Evolutionary conservation across 352 stramenopile species (phyloP), one percentile per base, ranked within the genome.

Genomic region (Pythium sukuiense): DNA sequence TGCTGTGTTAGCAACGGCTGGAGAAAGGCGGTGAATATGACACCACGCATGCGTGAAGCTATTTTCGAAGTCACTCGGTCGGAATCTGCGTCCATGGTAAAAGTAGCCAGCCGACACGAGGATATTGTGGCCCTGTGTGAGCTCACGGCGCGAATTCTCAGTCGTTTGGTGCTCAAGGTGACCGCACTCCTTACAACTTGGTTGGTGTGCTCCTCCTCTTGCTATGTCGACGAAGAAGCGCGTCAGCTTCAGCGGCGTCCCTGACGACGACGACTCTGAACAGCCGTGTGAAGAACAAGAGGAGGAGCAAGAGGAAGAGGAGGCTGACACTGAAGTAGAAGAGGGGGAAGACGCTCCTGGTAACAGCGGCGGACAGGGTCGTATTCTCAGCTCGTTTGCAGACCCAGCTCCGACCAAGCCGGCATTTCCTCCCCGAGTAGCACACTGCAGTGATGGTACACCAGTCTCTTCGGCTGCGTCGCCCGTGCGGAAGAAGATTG

Each of bases 401-500:
- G 58, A 67, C 35, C 46, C 60, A 3, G n/a, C 32, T 9, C 35
- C 30, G 11, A 46, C 27, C 8, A 63, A 37, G n/a, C 67, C 62
- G 20, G 29, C 13, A 0, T 33, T 70, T 16, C 62, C 67, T n/a
- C 57, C 67, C 29, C 56, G 59, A 12, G 52, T 67, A 9, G 33
- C 48, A 2, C 32, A 62, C 41, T 64, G 35, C 24, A 63, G 35
- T n/a, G 60, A 63, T 52, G 61, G 55, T 18, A 55, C 59, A 9
- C 58, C 58, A 5, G 45, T 55, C 16, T 18, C 41, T 11, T 54
- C 60, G 2, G 39, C 60, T 3, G 45, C 37, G 5, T 87, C 79
- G 4, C 80, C 81, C 1, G 63, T 87, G 32, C 70, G 83, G 9
- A 87, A 87, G 55, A 91, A 85, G 55, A 83, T 89, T 60, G 65